Conservation (phyloP, 2,329 filamentous ascomycete species). For the Trichoderma sp. region DNA sequence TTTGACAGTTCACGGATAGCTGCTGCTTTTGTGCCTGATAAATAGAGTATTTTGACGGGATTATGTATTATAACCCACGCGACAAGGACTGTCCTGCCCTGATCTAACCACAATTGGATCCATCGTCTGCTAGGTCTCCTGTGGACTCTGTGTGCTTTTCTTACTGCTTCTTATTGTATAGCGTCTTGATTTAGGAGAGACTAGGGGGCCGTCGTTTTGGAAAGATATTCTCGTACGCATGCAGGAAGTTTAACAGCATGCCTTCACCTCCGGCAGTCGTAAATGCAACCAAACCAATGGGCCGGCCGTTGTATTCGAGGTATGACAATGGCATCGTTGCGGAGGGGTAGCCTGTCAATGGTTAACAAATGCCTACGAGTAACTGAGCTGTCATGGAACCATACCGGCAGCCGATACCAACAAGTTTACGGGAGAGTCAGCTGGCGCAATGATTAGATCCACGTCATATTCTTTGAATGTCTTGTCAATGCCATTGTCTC, state of each 20-base stretch:
- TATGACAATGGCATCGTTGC: not conserved
- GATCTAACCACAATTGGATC: too few species aligned
- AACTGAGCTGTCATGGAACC: not conserved
- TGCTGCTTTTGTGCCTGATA: not conserved
- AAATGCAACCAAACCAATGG: not conserved
- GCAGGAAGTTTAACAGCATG: not conserved
- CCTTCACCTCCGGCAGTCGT: not conserved
- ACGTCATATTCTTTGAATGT: not conserved
- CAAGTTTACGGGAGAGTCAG: not conserved
- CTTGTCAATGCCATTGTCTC: not conserved
- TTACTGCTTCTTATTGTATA: not conserved
- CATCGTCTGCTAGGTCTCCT: too few species aligned
- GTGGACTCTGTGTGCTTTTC: too few species aligned
- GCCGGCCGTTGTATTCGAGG: not conserved
- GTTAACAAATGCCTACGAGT: not conserved
- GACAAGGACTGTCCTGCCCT: too few species aligned
- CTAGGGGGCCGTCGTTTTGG: not conserved
- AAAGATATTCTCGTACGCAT: not conserved
- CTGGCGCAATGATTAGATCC: not conserved
- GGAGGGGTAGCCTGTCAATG: not conserved
- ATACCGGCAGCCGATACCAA: not conserved
- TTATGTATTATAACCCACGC: not conserved
- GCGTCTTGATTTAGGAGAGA: not conserved
- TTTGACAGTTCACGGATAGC: not conserved
- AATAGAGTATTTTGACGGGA: not conserved